A percentile compares a stretch with the other conserved stretches of the same genome.
Conservation (phyloP, 805 yeast genomes). For the Candida succiphila region DNA sequence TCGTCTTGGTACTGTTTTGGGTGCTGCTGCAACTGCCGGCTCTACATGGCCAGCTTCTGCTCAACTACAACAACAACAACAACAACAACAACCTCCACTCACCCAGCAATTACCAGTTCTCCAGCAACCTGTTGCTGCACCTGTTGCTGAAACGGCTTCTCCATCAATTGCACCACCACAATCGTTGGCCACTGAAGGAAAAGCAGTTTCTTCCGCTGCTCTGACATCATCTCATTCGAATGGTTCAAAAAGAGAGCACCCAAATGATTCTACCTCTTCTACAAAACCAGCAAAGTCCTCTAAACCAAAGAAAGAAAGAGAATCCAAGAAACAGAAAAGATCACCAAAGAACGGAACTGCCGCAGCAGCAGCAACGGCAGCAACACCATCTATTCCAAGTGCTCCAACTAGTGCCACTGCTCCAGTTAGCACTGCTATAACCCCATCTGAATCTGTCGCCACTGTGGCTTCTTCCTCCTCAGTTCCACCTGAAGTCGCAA, state of each 20-base stretch:
- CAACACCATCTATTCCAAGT: neutral
- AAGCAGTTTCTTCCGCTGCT: constrained; percentile 1
- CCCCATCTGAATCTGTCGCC: constrained; percentile 3
- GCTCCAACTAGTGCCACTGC: neutral
- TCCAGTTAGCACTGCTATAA: constrained; percentile 4
- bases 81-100: constrained; percentile 12
- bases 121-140: constrained; percentile 6
- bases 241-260: too few relatives aligned
- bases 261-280: constrained; percentile 5
- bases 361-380: constrained; percentile 3
- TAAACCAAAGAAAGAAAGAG: too few relatives aligned
- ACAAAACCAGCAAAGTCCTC: constrained; percentile 3
- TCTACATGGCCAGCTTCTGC: neutral
- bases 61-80: constrained; percentile 13
- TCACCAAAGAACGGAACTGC: constrained; percentile 3
- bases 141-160: constrained; percentile 5
- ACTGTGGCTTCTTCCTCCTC: constrained; percentile 4
- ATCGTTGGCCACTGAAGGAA: neutral
- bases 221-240: too few relatives aligned
- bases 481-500: neutral
- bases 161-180: neutral
- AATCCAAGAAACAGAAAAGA: neutral
- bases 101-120: too few relatives aligned
- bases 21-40: constrained; percentile 1
- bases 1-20: constrained; percentile 2